Conservation (phyloP, 257 asterid species). For the Solanum sejunctum region DNA sequence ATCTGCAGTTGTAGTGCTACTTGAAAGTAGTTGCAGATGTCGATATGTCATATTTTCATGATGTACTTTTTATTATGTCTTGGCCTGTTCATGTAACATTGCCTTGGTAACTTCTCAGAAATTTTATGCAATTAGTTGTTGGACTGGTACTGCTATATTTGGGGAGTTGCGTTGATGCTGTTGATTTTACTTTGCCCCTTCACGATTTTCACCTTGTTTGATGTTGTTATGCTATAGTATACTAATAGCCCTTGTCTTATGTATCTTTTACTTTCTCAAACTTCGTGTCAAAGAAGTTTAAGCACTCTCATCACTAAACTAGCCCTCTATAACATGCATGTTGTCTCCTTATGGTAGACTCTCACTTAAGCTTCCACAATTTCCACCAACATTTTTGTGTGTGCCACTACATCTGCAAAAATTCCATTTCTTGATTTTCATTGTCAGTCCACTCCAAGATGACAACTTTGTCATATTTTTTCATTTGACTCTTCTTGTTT, state of each 20-base stretch:
- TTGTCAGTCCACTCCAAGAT: not conserved
- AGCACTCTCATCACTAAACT: constrained; percentile 2
- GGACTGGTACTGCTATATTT: not conserved
- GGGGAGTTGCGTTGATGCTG: not conserved
- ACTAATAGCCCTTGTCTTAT: no score
- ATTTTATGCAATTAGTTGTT: not conserved
- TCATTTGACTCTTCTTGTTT: constrained; percentile 14
- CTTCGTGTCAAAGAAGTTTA: not conserved
- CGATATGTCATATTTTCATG: no score
- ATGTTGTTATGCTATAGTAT: no score
- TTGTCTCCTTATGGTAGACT: constrained; percentile 25
- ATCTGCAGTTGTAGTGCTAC: not conserved
- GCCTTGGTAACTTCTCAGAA: not conserved
- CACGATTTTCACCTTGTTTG: no score
- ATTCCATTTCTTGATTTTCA: not conserved
- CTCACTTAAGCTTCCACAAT: constrained; percentile 6
- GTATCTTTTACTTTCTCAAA: not conserved
- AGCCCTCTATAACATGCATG: constrained; percentile 36
- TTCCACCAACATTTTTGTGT: constrained; percentile 8
- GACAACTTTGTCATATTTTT: not conserved
- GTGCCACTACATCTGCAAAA: not conserved
- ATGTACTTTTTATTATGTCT: not conserved
- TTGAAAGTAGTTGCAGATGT: not conserved
- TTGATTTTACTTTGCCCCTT: no score
- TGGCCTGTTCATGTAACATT: not conserved